Evolutionary conservation across 2,329 filamentous ascomycete species (phyloP).

Genomic region (Spiromastix sp.): DNA sequence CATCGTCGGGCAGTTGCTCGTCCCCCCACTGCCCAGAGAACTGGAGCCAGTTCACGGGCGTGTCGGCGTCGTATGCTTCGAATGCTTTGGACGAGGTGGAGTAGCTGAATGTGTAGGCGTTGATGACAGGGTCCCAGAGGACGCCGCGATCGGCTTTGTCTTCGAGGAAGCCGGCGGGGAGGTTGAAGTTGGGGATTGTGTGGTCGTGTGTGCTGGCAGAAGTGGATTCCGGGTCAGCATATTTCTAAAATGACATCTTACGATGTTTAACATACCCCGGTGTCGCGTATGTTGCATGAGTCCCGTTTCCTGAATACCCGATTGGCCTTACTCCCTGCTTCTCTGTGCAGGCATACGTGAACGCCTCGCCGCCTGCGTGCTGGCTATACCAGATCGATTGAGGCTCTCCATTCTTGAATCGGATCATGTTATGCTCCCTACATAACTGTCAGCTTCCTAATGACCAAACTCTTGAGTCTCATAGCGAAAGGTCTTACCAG

Average conservation of each 20-base stretch:
- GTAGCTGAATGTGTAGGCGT: constrained; percentile 48
- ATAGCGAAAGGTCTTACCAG: constrained; percentile 32
- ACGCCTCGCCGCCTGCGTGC: constrained; percentile 53
- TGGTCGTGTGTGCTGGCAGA: constrained; percentile 47
- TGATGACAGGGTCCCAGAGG: constrained; percentile 51
- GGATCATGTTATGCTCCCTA: constrained; percentile 58
- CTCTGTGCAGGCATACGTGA: constrained; percentile 46
- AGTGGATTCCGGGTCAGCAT: neutral
- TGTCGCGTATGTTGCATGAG: constrained; percentile 55
- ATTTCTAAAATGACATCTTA: neutral
- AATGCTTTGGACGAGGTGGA: constrained; percentile 34
- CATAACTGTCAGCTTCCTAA: constrained; percentile 1
- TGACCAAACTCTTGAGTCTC: neutral
- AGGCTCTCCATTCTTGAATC: constrained; percentile 48
- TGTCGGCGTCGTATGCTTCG: constrained; percentile 33
- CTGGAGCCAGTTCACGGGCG: constrained; percentile 45
- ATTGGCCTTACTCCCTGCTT: constrained; percentile 46
- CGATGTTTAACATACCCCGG: constrained; percentile 26
- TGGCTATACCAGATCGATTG: constrained; percentile 53
- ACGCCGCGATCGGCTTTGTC: constrained; percentile 46
- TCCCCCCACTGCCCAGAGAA: constrained; percentile 55
- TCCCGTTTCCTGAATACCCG: constrained; percentile 49
- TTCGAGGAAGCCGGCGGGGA: constrained; percentile 43
- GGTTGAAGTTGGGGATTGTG: constrained; percentile 49
- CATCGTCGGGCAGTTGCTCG: constrained; percentile 43